Percentiles rank a stretch among this genome's conserved stretches.
phyloP scores from a whole-genome alignment of 371 early-diverging fungal species.

The Spraguea lophii region DNA sequence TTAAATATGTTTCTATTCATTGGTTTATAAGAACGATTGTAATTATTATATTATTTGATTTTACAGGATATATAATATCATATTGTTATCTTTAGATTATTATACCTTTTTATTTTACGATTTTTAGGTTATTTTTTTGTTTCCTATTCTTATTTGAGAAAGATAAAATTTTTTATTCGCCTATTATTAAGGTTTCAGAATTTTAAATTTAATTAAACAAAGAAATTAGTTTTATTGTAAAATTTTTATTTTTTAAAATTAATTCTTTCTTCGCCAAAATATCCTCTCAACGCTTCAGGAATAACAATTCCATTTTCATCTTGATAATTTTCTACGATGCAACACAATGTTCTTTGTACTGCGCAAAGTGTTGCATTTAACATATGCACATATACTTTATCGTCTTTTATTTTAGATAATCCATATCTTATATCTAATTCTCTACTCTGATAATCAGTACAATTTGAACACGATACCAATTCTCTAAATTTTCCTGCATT shows the following conservation, averaged over 20 bases:
- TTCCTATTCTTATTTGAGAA: no score
- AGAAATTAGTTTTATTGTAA: no score
- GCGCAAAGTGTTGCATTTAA: conserved; percentile 94
- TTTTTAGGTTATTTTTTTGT: no score
- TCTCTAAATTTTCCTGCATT: conserved; percentile 77
- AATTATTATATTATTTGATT: no score
- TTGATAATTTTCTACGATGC: conserved; percentile 90
- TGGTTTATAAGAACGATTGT: no score
- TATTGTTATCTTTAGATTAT: no score
- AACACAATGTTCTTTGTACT: conserved; percentile 86
- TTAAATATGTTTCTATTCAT: no score
- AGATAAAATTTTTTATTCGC: no score
- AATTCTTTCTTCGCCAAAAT: conserved; percentile 25
- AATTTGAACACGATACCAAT: conserved; percentile 94
- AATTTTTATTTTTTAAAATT: conserved; percentile 4
- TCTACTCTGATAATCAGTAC: conserved; percentile 90
- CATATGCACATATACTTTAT: conserved; percentile 87
- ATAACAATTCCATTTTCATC: conserved; percentile 50
- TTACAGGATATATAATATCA: no score
- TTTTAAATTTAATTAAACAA: no score
- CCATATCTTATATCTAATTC: conserved; percentile 86
- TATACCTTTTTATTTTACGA: no score
- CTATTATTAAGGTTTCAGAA: no score
- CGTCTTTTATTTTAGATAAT: conserved; percentile 55
- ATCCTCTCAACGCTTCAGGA: conserved; percentile 50